Conservation (phyloP, 495 filamentous ascomycete species). For the Penicilliopsis zonata region DNA sequence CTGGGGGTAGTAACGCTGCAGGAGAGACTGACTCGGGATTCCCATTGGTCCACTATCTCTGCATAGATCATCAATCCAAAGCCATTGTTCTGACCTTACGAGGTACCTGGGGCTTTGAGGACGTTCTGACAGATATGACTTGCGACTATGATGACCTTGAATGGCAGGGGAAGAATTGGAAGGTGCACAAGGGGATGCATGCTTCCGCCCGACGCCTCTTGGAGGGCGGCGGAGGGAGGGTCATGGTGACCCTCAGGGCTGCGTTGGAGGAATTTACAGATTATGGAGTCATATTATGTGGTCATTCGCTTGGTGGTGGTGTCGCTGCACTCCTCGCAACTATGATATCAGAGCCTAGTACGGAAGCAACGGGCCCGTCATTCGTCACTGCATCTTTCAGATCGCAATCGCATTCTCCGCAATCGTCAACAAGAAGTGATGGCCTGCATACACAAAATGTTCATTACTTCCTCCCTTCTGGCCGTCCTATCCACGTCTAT, state of each 20-base stretch:
- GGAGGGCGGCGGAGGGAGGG: constrained; percentile 48
- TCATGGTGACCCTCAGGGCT: constrained; percentile 56
- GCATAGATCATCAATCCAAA: constrained; percentile 64
- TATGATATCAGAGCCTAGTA: constrained; percentile 53
- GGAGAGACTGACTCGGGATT: constrained; percentile 63
- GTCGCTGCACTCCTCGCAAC: constrained; percentile 65
- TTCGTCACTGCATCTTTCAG: constrained; percentile 37
- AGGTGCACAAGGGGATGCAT: constrained; percentile 76
- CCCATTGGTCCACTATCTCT: constrained; percentile 69
- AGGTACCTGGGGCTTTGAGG: constrained; percentile 70
- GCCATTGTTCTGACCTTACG: constrained; percentile 66
- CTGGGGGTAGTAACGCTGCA: constrained; percentile 58
- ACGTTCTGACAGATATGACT: constrained; percentile 69
- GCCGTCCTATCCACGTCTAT: constrained; percentile 65
- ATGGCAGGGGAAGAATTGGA: constrained; percentile 55
- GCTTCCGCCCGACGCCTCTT: constrained; percentile 62
- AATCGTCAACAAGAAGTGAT: no score
- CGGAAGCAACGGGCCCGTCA: constrained; percentile 36
- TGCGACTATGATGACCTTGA: constrained; percentile 67
- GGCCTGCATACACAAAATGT: no score
- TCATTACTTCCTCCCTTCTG: constrained; percentile 43
- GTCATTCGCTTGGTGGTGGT: constrained; percentile 66
- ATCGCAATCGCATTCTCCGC: constrained; percentile 12
- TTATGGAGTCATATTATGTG: constrained; percentile 66
- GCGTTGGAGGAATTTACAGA: constrained; percentile 58